These are phyloP conservation scores for Oryza brachyantha DNA, from an alignment of 176 grass and related monocot species.

Conservation along the genomic window DNA sequence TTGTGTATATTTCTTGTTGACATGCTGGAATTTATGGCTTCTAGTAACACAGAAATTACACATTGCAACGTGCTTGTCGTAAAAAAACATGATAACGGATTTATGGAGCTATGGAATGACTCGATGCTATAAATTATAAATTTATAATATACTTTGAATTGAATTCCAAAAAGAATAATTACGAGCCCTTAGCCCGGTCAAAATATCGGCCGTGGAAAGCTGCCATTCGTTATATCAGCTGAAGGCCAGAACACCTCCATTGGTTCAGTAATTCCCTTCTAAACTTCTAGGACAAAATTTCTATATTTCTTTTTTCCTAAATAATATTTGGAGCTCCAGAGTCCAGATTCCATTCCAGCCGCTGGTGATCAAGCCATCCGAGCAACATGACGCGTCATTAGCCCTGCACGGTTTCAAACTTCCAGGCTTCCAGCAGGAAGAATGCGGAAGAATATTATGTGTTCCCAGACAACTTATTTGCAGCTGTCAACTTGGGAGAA, in stretches of 20 bases:
- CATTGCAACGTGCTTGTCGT: not conserved
- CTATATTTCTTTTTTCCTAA: conserved; percentile 47
- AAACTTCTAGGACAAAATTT: conserved; percentile 44
- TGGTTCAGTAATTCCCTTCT: conserved; percentile 20
- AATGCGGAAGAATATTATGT: conserved; percentile 30
- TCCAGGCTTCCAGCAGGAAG: conserved; percentile 48
- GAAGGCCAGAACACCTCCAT: not conserved
- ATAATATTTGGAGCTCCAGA: conserved; percentile 35
- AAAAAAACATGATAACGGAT: not conserved
- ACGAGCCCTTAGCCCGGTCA: conserved; percentile 30
- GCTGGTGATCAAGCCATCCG: conserved; percentile 29
- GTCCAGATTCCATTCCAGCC: conserved; percentile 40
- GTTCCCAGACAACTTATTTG: conserved; percentile 39
- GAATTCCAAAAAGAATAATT: conserved; percentile 22
- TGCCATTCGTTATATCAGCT: conserved; percentile 1
- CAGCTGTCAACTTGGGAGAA: conserved; percentile 40
- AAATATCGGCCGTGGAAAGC: conserved; percentile 32
- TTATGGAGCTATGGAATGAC: not conserved
- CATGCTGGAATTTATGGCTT: not conserved
- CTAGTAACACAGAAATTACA: not conserved
- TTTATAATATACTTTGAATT: conserved; percentile 22
- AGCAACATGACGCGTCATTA: conserved; percentile 32
- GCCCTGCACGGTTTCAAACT: conserved; percentile 45
- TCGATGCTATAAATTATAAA: conserved; percentile 10
- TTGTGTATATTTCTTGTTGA: not conserved